Conservation (phyloP, 768 basidiomycete genomes). For the Rhodotorula sphaerocarpa region DNA sequence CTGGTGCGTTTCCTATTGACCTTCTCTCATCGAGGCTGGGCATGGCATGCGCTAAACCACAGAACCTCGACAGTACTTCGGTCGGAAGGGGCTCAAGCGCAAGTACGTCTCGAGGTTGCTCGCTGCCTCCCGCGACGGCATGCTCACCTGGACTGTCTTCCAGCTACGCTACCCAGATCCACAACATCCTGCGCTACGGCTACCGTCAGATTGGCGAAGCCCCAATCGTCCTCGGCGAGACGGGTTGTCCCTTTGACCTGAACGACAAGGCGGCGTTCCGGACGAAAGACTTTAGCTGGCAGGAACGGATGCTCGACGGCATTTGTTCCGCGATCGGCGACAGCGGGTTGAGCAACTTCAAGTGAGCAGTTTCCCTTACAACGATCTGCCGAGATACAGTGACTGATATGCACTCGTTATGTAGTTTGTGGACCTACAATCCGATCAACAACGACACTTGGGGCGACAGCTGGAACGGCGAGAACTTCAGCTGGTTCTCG, state of each 20-base stretch:
- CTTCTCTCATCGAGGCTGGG: neutral
- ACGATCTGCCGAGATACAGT: too few species aligned
- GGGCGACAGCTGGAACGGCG: slow-evolving; percentile 59
- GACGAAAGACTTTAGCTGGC: slow-evolving; percentile 69
- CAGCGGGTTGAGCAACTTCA: slow-evolving; percentile 54
- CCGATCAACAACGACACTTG: slow-evolving; percentile 65
- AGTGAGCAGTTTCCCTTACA: too few species aligned
- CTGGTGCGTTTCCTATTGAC: slow-evolving; percentile 11
- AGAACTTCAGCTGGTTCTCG: slow-evolving; percentile 91
- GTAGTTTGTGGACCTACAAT: slow-evolving; percentile 90
- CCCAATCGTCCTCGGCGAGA: slow-evolving; percentile 83
- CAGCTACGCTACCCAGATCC: slow-evolving; percentile 64
- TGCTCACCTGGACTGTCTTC: neutral
- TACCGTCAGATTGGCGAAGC: slow-evolving; percentile 65
- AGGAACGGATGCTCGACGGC: slow-evolving; percentile 88
- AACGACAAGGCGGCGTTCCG: slow-evolving; percentile 58
- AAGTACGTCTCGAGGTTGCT: slow-evolving; percentile 19
- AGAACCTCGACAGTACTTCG: slow-evolving; percentile 34
- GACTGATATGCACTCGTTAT: too few species aligned
- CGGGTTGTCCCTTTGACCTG: slow-evolving; percentile 93
- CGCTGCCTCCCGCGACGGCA: neutral
- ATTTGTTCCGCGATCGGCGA: slow-evolving; percentile 71
- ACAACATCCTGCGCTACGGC: slow-evolving; percentile 63
- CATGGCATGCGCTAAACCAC: too few species aligned
- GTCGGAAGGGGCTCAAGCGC: slow-evolving; percentile 23